Evolutionary conservation across 2,329 filamentous ascomycete genomes (phyloP).

Genomic region (Alternaria incomplexa): DNA sequence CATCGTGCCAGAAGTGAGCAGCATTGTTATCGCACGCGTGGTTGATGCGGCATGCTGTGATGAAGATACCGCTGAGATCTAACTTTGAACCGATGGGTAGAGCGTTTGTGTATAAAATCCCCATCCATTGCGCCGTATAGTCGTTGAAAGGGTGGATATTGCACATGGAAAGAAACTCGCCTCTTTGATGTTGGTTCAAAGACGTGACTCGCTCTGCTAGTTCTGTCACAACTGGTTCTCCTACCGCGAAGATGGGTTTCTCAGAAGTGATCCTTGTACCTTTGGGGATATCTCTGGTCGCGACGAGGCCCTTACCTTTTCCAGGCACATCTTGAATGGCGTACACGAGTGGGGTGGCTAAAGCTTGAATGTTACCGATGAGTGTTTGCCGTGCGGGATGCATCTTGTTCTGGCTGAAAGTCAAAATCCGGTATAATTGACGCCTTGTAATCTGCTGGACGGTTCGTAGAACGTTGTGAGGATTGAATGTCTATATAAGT

Average conservation of each 20-base stretch:
- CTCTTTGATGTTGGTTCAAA: not conserved
- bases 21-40: slow-evolving; percentile 49
- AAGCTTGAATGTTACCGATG: not conserved
- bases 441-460: not conserved
- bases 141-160: not conserved
- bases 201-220: not conserved
- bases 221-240: slow-evolving; percentile 25
- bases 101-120: slow-evolving; percentile 36
- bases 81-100: slow-evolving; percentile 35
- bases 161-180: not conserved
- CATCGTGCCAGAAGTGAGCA: slow-evolving; percentile 45
- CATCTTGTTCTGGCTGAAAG: not conserved
- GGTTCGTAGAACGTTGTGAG: not conserved
- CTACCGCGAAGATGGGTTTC: slow-evolving; percentile 45
- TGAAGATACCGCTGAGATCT: slow-evolving; percentile 41
- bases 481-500: not conserved
- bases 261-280: slow-evolving; percentile 53
- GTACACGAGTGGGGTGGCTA: not conserved
- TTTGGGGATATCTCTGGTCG: slow-evolving; percentile 43
- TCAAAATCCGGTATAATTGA: not conserved
- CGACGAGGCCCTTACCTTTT: slow-evolving; percentile 52
- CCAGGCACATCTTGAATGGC: slow-evolving; percentile 27
- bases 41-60: slow-evolving; percentile 46
- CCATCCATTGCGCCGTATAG: not conserved
- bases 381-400: not conserved